These are phyloP conservation scores for Pythium folliculosum DNA, from an alignment of 352 stramenopile species.

Conservation along the genomic window DNA sequence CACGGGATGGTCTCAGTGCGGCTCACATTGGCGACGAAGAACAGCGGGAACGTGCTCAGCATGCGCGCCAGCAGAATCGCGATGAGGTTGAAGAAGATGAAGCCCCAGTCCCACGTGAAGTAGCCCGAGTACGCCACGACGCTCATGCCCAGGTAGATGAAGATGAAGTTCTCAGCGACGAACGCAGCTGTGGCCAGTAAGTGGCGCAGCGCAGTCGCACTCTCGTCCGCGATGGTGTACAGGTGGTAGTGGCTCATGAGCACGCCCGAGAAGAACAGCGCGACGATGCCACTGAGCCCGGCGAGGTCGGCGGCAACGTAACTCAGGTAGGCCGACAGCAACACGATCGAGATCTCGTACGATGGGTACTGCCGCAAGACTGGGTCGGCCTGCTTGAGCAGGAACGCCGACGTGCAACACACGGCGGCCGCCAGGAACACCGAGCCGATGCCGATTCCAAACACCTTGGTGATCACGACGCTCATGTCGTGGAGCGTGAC, in stretches of 20 bases:
- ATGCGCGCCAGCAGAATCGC: conserved; percentile 67
- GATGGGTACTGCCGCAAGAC: conserved; percentile 74
- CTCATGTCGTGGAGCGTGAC: conserved; percentile 74
- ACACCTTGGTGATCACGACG: conserved; percentile 81
- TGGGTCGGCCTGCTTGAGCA: conserved; percentile 78
- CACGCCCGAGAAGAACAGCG: conserved; percentile 93
- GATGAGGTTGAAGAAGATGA: conserved; percentile 74
- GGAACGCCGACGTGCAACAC: conserved; percentile 77
- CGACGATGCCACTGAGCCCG: conserved; percentile 91
- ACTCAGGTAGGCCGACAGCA: conserved; percentile 81
- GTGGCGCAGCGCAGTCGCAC: conserved; percentile 71
- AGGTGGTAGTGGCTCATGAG: conserved; percentile 89
- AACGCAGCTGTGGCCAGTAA: conserved; percentile 80
- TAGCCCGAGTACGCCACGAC: conserved; percentile 77
- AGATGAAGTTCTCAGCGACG: conserved; percentile 88
- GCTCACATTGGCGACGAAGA: conserved; percentile 66
- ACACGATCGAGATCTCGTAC: conserved; percentile 88
- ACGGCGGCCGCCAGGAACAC: conserved; percentile 70
- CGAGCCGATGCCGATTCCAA: conserved; percentile 82
- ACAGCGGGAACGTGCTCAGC: conserved; percentile 82
- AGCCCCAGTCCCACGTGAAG: conserved; percentile 86
- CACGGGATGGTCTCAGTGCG: conserved; percentile 67
- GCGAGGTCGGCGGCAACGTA: conserved; percentile 79
- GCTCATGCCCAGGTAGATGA: conserved; percentile 86
- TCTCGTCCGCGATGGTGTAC: conserved; percentile 81